A percentile compares a stretch with the other conserved stretches of the same genome.
Evolutionary conservation across 352 stramenopile species (phyloP).

Genomic region (Saprolegnia parasitica): DNA sequence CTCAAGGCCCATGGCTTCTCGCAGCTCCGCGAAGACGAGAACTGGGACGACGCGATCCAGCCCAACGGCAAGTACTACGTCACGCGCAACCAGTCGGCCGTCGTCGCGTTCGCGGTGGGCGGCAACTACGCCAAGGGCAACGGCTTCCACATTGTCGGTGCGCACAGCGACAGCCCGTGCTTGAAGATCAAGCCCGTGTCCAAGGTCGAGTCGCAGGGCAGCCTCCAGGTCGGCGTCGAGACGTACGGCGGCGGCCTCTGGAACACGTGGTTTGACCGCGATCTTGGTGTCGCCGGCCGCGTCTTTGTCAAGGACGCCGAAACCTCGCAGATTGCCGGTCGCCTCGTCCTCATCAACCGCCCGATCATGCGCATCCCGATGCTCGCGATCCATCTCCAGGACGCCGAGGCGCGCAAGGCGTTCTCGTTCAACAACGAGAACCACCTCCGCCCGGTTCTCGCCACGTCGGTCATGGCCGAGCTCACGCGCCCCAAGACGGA

Average conservation of each 20-base stretch:
- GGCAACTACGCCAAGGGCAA: constrained; percentile 87
- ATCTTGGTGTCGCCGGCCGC: constrained; percentile 90
- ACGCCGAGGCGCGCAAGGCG: constrained; percentile 76
- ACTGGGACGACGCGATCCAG: constrained; percentile 52
- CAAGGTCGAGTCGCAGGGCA: constrained; percentile 83
- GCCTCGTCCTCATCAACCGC: constrained; percentile 90
- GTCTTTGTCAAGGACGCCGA: constrained; percentile 87
- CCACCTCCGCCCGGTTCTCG: constrained; percentile 92
- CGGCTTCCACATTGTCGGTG: constrained; percentile 95
- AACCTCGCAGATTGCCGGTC: constrained; percentile 50
- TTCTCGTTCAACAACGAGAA: constrained; percentile 97
- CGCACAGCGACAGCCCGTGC: constrained; percentile 95
- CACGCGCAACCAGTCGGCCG: constrained; percentile 93
- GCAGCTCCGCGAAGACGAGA: constrained; percentile 84
- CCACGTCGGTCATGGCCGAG: constrained; percentile 70
- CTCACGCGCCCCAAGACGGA: constrained; percentile 55
- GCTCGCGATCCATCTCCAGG: constrained; percentile 96
- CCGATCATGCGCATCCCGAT: constrained; percentile 95
- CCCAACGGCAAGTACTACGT: constrained; percentile 96
- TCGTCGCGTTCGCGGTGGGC: constrained; percentile 94
- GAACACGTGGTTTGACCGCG: constrained; percentile 98
- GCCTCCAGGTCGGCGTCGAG: constrained; percentile 78
- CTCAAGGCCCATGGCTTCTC: constrained; percentile 88
- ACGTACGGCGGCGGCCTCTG: constrained; percentile 91
- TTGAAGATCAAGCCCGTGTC: constrained; percentile 94